phyloP scores from a whole-genome alignment of 2,329 filamentous ascomycete genomes.

The Penicillium nordicum region DNA sequence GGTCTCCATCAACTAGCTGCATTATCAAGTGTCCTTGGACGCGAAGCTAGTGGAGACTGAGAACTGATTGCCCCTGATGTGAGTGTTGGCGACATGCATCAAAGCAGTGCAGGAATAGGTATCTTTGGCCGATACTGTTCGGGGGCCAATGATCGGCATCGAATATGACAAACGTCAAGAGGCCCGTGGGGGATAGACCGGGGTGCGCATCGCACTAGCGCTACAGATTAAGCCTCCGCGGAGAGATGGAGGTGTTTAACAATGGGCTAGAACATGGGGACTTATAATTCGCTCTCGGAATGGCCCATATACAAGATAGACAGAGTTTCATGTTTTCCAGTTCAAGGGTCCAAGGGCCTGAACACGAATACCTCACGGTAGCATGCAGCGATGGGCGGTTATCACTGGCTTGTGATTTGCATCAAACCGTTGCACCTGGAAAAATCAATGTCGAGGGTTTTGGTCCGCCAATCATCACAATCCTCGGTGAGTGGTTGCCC shows the following conservation, averaged over 20 bases:
- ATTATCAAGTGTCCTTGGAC: not conserved
- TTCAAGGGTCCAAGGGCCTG: not conserved
- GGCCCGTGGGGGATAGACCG: not conserved
- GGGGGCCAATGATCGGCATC: not conserved
- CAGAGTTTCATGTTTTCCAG: not conserved
- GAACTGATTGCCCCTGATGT: not conserved
- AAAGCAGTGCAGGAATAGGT: not conserved
- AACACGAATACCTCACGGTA: slow-evolving; percentile 4
- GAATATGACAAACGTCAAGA: not conserved
- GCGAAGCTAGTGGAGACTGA: not conserved
- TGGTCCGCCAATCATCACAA: slow-evolving; percentile 12
- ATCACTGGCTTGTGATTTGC: slow-evolving; percentile 8
- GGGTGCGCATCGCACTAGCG: not conserved
- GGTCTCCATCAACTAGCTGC: not conserved
- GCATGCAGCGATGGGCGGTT: slow-evolving; percentile 15
- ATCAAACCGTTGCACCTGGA: not conserved
- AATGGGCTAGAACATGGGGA: not conserved
- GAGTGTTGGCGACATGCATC: not conserved
- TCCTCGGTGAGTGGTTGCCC: not conserved
- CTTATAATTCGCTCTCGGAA: not conserved
- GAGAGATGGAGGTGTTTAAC: not conserved
- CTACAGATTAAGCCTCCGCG: not conserved
- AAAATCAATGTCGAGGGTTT: slow-evolving; percentile 5
- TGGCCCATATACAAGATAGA: not conserved
- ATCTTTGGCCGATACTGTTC: not conserved